Percentiles rank a stretch among this genome's conserved stretches.
phyloP scores from a whole-genome alignment of 257 asterid species.

The Perilla frutescens region DNA sequence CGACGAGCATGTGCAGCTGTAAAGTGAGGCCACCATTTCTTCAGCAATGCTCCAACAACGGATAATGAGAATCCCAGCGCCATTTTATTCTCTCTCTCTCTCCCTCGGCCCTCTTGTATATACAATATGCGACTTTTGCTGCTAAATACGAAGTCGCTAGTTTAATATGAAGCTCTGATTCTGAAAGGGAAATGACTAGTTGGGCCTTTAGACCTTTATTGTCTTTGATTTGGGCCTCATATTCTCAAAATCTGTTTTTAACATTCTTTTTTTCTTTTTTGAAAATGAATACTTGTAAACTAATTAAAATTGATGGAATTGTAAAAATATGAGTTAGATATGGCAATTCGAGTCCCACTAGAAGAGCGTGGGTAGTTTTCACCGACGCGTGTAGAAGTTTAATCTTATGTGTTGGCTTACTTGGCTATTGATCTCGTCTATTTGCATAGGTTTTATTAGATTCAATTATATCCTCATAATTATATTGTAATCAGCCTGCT shows the following conservation, averaged over 20 bases:
- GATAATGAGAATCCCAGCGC: constrained; percentile 38
- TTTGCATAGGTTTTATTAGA: background rate
- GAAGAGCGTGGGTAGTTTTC: no score
- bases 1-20: constrained; percentile 37
- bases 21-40: constrained; percentile 54
- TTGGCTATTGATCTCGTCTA: no score
- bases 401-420: background rate
- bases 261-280: background rate
- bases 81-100: background rate
- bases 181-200: background rate
- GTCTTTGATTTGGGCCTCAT: background rate
- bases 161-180: background rate
- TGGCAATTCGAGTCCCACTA: background rate
- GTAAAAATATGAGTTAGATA: background rate
- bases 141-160: constrained; percentile 26
- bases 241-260: background rate
- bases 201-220: background rate
- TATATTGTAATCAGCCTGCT: no score
- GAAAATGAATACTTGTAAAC: no score
- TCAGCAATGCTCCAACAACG: constrained; percentile 14
- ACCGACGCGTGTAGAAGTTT: background rate
- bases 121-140: constrained; percentile 5
- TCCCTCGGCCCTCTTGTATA: background rate
- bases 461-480: no score
- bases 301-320: background rate